Evolutionary conservation across 75 land plant species (phyloP).

Genomic region (Azolla pinnata): DNA sequence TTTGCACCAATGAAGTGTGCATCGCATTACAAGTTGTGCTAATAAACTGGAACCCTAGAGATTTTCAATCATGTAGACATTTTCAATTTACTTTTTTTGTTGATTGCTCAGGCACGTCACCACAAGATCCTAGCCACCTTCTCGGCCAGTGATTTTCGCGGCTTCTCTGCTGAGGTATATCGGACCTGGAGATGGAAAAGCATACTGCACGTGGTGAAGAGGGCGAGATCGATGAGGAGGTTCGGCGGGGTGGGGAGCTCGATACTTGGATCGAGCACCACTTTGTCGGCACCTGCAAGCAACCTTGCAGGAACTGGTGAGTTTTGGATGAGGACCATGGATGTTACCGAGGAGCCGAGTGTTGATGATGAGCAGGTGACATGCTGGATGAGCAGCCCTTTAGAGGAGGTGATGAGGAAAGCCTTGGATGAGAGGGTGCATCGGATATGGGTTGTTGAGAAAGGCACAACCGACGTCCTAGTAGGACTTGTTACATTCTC

Average conservation of each 20-base stretch:
- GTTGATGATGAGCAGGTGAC: slow-evolving; percentile 24
- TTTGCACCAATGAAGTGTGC: too few species aligned
- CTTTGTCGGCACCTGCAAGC: too few species aligned
- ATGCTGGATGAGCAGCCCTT: slow-evolving; percentile 27
- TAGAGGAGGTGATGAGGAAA: slow-evolving; percentile 47
- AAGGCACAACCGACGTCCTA: slow-evolving; percentile 27
- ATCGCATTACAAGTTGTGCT: too few species aligned
- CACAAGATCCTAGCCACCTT: slow-evolving; percentile 62
- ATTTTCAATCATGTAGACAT: too few species aligned
- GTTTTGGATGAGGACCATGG: too few species aligned
- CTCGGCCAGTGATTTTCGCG: slow-evolving; percentile 74
- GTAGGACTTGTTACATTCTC: slow-evolving; percentile 68
- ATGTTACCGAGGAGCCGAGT: not conserved
- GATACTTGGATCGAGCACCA: slow-evolving; percentile 5
- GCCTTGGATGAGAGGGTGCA: slow-evolving; percentile 57
- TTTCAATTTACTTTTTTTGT: not conserved
- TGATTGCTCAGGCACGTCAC: slow-evolving; percentile 46
- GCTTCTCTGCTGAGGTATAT: slow-evolving; percentile 45
- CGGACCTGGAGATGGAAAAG: slow-evolving; percentile 37
- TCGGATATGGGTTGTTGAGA: slow-evolving; percentile 70
- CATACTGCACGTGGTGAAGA: slow-evolving; percentile 42
- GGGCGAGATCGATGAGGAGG: slow-evolving; percentile 17
- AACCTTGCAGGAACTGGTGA: too few species aligned
- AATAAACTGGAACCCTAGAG: too few species aligned
- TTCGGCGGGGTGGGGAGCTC: slow-evolving; percentile 18